Conservation (phyloP, 371 early-diverging fungal species). For the Quaeritorhiza haematococci region DNA sequence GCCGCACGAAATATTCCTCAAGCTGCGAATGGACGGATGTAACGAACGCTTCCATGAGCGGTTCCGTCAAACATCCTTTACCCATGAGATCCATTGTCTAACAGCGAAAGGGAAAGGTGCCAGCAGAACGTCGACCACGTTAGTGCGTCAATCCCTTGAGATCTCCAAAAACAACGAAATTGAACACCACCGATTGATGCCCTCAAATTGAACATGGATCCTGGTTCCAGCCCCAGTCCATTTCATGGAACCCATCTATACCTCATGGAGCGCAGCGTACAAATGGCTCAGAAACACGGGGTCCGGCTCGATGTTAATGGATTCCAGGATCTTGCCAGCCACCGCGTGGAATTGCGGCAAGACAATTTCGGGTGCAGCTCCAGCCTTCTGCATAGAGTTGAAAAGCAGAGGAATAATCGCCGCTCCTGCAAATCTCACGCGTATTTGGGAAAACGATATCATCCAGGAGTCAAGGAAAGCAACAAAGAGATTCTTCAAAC, state of each 20-base stretch:
- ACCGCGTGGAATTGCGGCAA: slow-evolving; percentile 56
- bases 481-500: too few relatives aligned
- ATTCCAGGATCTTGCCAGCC: slow-evolving; percentile 59
- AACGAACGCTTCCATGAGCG: slow-evolving; percentile 61
- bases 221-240: too few relatives aligned
- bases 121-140: too few relatives aligned
- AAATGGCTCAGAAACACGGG: slow-evolving; percentile 70
- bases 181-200: background rate
- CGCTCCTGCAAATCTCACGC: slow-evolving; percentile 86
- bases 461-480: too few relatives aligned
- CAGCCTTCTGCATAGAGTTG: slow-evolving; percentile 31
- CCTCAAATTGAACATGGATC: slow-evolving; percentile 43
- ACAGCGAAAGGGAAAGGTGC: too few relatives aligned
- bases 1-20: slow-evolving; percentile 61
- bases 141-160: slow-evolving; percentile 1
- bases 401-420: slow-evolving; percentile 77
- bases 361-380: slow-evolving; percentile 13
- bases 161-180: slow-evolving; percentile 2
- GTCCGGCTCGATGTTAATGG: slow-evolving; percentile 69
- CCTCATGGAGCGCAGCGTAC: slow-evolving; percentile 70
- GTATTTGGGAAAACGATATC: too few relatives aligned
- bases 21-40: slow-evolving; percentile 63
- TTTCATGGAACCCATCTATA: too few relatives aligned
- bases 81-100: slow-evolving; percentile 63
- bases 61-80: slow-evolving; percentile 54